A percentile compares a stretch with the other conserved stretches of the same genome.
These are phyloP conservation scores for Amborella trichopoda DNA, from an alignment of 164 flowering plant species.

Conservation along the genomic window DNA sequence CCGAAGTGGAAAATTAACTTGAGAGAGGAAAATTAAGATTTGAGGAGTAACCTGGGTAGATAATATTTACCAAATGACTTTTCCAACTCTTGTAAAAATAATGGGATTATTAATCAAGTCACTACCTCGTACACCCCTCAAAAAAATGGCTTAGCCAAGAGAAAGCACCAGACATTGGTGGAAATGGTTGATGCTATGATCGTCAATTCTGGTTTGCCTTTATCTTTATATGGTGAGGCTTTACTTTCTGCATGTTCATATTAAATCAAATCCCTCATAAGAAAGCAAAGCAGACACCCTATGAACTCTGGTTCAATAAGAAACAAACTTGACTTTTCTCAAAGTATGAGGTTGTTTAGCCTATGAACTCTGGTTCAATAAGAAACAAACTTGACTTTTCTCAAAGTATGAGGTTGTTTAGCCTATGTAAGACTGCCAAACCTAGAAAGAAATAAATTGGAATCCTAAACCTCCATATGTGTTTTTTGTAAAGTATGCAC, in stretches of 20 bases:
- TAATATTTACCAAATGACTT: background rate
- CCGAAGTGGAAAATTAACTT: constrained; percentile 1
- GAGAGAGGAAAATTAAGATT: background rate
- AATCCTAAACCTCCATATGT: too few relatives aligned
- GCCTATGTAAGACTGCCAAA: too few relatives aligned
- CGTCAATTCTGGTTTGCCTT: background rate
- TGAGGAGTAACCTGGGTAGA: background rate
- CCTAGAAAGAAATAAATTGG: too few relatives aligned
- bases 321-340: too few relatives aligned
- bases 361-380: too few relatives aligned
- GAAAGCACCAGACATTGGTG: background rate
- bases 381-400: too few relatives aligned
- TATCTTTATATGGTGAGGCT: background rate
- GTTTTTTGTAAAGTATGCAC: too few relatives aligned
- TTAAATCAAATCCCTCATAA: too few relatives aligned
- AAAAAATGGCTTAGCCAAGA: constrained; percentile 2
- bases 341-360: too few relatives aligned
- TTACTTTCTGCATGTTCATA: background rate
- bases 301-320: too few relatives aligned
- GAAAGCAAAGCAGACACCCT: too few relatives aligned
- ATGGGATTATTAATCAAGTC: background rate
- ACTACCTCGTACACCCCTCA: background rate
- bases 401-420: too few relatives aligned
- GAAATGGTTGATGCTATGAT: constrained; percentile 3
- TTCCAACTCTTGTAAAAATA: background rate